Conservation (phyloP, 371 early-diverging fungal genomes). For the Mucor velutinosus region DNA sequence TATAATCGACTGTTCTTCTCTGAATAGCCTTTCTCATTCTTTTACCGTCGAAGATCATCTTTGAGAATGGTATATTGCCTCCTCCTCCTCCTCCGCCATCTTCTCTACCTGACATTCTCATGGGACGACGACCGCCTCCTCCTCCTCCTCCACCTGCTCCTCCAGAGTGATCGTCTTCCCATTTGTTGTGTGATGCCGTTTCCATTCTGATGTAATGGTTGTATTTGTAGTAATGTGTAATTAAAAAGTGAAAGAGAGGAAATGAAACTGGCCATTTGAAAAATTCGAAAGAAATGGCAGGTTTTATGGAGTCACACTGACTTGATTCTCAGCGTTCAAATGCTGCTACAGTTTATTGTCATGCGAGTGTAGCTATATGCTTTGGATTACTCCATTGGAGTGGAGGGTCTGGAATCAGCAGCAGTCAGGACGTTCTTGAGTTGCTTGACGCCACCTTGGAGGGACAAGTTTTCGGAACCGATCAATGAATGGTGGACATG, state of each 20-base stretch:
- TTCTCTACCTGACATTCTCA: slow-evolving; percentile 16
- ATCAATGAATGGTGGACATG: slow-evolving; percentile 83
- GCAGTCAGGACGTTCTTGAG: slow-evolving; percentile 9
- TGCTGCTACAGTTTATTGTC: neutral
- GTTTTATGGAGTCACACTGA: neutral
- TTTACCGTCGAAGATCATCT: slow-evolving; percentile 83
- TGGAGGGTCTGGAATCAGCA: neutral
- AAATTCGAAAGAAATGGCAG: neutral
- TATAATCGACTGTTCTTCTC: slow-evolving; percentile 95
- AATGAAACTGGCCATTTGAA: neutral
- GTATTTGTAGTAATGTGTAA: neutral
- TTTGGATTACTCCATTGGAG: slow-evolving; percentile 17
- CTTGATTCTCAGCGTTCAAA: neutral
- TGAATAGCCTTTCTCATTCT: slow-evolving; percentile 95
- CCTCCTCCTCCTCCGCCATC: slow-evolving; percentile 17
- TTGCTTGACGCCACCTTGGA: slow-evolving; percentile 61
- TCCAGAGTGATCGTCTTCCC: slow-evolving; percentile 15
- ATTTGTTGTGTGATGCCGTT: slow-evolving; percentile 16
- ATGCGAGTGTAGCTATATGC: neutral
- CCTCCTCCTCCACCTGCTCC: slow-evolving; percentile 3
- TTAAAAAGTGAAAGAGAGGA: neutral
- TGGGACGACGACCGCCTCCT: slow-evolving; percentile 14
- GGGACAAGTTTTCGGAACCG: slow-evolving; percentile 77
- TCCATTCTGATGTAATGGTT: slow-evolving; percentile 10
- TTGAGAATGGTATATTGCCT: slow-evolving; percentile 47